Evolutionary conservation across 2,329 filamentous ascomycete species (phyloP), one percentile per base, ranked within the genome.

Genomic region (Fusarium brevicatenulatum): DNA sequence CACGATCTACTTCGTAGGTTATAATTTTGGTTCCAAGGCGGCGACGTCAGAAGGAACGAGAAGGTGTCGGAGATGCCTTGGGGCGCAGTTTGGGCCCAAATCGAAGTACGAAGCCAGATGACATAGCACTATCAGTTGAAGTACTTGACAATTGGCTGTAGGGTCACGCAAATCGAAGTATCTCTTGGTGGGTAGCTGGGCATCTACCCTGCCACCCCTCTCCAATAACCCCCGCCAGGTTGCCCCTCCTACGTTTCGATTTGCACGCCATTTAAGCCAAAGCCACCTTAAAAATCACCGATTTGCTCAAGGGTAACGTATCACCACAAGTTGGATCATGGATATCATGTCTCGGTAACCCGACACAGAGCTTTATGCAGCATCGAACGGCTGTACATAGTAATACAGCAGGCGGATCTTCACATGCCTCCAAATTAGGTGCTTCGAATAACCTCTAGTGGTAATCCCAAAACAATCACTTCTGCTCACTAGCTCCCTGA

Each of bases 201-300:
- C 60, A 59, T 40, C 58, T 65, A 70, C 59, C 65, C 71, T 59
- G 34, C 37, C 40, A 44, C 59, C 61, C 47, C 40, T 47, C 46
- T 66, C 63, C 43, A 66, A 66, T 43, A 57, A 57, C 42, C 63
- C 74, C 76, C 72, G 74, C 76, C 63, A 75, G 75, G 76, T 77
- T 77, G 75, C 76, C 75, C 76, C 76, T 77, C 76, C 76, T 76
- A 77, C 75, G 59, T 55, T 68, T 64, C 49, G 62, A 46, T 64
- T 59, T 67, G 59, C 64, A 68, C 59, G 70, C 58, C 62, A 71
- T 61, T 63, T 46, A 71, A 61, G 60, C 70, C 56, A 49, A 68
- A 61, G 66, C 70, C 62, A 60, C 55, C 28, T 23, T 44, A 53
- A 69, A 72, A 73, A 71, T 73, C 57, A 70, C 70, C 66, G 70